Base-by-base conservation (phyloP, 2,329 filamentous ascomycete species). In the Penicillium brasilianum region DNA sequence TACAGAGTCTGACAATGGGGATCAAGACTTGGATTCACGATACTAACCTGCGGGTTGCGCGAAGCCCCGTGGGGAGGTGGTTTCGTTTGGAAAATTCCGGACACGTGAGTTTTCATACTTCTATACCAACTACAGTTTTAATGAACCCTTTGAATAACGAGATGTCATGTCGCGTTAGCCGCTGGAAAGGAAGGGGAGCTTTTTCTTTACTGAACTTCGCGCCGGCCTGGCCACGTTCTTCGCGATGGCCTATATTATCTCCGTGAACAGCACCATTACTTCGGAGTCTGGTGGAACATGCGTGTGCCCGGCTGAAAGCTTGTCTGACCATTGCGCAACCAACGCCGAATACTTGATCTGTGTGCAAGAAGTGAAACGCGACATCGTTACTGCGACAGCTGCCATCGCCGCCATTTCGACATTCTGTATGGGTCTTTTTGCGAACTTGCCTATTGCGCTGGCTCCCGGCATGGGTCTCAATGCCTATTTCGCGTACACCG, bases 51-150 rank as follows among this genome's bases (percentile, higher is more conserved):
- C 64, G 67, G 57, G 84, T 93, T 67, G 91, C 90, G 62, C 80
- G 78, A 64, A 88, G 88, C 72, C 76, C 83, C 36, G 83, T 92
- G 61, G 91, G 91, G 64, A 82, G 83, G 67, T 90, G 88, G 81
- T 96, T 96, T 79, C 86, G 87, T 67, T 86, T 96, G 43, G 91
- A 96, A 64, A 90, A 90, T 66, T 92, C 86, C 41, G 91, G 91
- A 70, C 90, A 94, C 85, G 90, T 91, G 85, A 82, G 88, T 84
- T 48, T 32, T 36, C 25, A 46, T 53, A 9, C 30, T 39, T 36
- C 56, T 20, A 34, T 39, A 25, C 30, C 34, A 4, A 5, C 13
- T 16, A 11, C 16, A 25, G 41, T n/a, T 11, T 36, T 36, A 10
- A 44, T 36, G 20, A 22, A 10, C 41, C 14, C n/a, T 14, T 4